Percentiles rank a stretch among this genome's conserved stretches.
Conservation (phyloP, 495 filamentous ascomycete genomes). For the Haplographium delicatum region DNA sequence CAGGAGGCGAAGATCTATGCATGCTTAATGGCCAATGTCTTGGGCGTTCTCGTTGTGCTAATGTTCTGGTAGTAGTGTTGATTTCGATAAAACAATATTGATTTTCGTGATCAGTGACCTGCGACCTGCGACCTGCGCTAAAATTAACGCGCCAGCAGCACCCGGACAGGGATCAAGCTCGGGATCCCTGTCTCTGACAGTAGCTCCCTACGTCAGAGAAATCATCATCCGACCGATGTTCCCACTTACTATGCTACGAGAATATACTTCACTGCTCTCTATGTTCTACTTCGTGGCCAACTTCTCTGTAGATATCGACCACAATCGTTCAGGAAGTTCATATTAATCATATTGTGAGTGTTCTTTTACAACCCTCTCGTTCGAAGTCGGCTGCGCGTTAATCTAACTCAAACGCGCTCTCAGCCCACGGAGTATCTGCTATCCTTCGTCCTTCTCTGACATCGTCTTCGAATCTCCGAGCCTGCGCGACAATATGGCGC, state of each 20-base stretch:
- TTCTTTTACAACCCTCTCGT: too few relatives aligned
- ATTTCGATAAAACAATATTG: too few relatives aligned
- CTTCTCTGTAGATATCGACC: too few relatives aligned
- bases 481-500: slow-evolving; percentile 27
- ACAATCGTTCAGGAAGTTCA: neutral
- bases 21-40: neutral
- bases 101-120: too few relatives aligned
- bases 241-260: neutral
- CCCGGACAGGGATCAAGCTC: neutral
- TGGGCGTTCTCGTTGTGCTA: neutral
- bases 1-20: neutral
- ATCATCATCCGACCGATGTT: neutral
- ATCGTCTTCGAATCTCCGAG: neutral
- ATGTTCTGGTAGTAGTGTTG: neutral
- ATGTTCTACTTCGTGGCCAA: too few relatives aligned
- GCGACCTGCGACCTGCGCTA: neutral
- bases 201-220: slow-evolving; percentile 15
- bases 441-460: neutral
- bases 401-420: neutral
- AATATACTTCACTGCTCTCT: neutral
- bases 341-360: neutral
- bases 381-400: neutral
- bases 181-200: slow-evolving; percentile 12
- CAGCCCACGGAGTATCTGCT: slow-evolving; percentile 1
- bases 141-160: slow-evolving; percentile 1